Base-by-base conservation (phyloP, 495 filamentous ascomycete species). In the Annulohypoxylon nitens region DNA sequence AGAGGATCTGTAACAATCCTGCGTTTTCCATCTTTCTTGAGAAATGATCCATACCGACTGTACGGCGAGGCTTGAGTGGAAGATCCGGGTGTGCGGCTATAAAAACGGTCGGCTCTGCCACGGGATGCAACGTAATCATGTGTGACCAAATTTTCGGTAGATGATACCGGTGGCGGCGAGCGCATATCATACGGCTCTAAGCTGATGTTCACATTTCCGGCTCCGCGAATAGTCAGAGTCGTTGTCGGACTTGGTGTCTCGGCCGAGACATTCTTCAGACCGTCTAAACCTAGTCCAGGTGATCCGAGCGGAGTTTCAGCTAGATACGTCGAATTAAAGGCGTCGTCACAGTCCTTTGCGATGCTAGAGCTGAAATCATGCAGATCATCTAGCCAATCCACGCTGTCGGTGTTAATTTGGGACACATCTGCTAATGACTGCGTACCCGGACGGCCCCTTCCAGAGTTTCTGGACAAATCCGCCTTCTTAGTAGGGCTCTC, bases 311-410 rank as follows among this genome's bases (percentile, higher is more conserved):
- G 48, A 14, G 54, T 60, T 34, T 73, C 70, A 9, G 57, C 68
- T 0, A 70, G 62, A 47, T 64, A 69, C 1, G 81, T 67, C 25
- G 90, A 87, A 71, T 93, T 93, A 81, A 97, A 98, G 0, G 94
- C 94, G 71, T 94, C 93, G 69, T 88, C 86, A 48, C 84, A 87
- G 58, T 86, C 82, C 66, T 83, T 82, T 23, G 85, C 85, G 41
- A 88, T 83, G 37, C 78, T 83, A 65, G 73, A 76, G 45, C 81
- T 83, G 8, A 87, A 79, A n/a, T 85, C 79, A 25, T 83, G 79
- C 30, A 89, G 78, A 68, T 88, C 86, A 14, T 88, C 84, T 18
- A 79, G 83, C 83, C 82, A 85, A 9, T 78, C 55, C 11, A 75
- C 23, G n/a, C 64, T 70, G 11, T 75, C 73, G 0, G 75, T 75